phyloP scores from a whole-genome alignment of 208 protist species.

The Angomonas ambiguus region DNA sequence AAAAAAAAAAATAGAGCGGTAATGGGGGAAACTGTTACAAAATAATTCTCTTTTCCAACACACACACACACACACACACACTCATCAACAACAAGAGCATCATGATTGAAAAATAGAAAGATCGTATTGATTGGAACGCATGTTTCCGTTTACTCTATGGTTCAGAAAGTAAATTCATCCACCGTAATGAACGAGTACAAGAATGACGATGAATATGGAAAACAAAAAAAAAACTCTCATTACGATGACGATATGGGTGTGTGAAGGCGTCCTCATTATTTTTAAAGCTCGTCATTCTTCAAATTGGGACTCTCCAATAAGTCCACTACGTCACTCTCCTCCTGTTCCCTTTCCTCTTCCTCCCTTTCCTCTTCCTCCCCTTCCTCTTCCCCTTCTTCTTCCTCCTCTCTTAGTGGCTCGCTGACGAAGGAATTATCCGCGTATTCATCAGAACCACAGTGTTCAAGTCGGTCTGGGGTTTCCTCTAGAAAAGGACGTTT shows the following conservation, averaged over 20 bases:
- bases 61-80: no score
- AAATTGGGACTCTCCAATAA: slow-evolving; percentile 4
- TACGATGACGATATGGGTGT: neutral
- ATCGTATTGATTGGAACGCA: no score
- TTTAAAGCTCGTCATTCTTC: neutral
- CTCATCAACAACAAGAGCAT: no score
- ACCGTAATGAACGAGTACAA: no score
- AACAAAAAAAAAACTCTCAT: neutral
- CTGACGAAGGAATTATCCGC: neutral
- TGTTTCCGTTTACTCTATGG: no score
- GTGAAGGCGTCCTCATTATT: neutral
- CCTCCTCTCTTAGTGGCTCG: neutral
- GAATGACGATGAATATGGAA: neutral
- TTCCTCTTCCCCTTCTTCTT: neutral
- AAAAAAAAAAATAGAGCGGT: slow-evolving; percentile 8
- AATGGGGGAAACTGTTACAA: slow-evolving; percentile 2
- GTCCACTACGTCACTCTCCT: neutral
- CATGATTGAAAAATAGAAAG: no score
- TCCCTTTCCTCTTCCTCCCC: neutral
- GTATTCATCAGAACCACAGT: neutral
- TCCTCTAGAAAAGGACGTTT: neutral
- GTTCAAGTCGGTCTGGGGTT: neutral
- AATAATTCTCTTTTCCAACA: neutral
- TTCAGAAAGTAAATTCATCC: no score
- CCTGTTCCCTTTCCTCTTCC: neutral